phyloP scores from a whole-genome alignment of 345 rosid species.

The Euphorbia peplus region DNA sequence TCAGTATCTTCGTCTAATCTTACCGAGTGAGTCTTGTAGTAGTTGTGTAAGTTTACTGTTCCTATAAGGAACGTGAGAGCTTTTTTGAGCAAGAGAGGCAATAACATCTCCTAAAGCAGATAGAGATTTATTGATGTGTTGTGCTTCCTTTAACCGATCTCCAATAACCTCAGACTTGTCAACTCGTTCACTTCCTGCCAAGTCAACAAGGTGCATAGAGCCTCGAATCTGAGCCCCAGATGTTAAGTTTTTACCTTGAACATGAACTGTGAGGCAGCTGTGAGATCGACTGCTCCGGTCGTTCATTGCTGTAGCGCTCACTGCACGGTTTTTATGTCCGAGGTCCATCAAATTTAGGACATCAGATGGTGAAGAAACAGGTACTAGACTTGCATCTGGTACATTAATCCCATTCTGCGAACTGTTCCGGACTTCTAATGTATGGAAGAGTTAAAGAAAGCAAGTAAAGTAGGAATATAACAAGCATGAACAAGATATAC shows the following conservation, averaged over 20 bases:
- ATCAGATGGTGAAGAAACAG: conserved; percentile 29
- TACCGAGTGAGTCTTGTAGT: conserved; percentile 39
- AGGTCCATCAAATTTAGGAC: conserved; percentile 30
- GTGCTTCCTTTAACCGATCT: conserved; percentile 36
- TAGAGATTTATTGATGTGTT: conserved; percentile 34
- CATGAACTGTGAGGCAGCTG: conserved; percentile 39
- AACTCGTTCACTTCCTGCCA: conserved; percentile 36
- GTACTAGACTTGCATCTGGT: conserved; percentile 26
- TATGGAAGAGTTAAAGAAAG: conserved; percentile 27
- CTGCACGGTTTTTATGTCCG: conserved; percentile 33
- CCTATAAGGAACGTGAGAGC: conserved; percentile 34
- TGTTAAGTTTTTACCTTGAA: conserved; percentile 29
- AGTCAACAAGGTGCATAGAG: conserved; percentile 36
- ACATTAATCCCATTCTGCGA: conserved; percentile 36
- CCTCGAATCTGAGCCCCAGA: conserved; percentile 29
- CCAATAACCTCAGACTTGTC: conserved; percentile 37
- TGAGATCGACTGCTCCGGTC: conserved; percentile 37
- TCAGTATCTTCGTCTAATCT: neutral
- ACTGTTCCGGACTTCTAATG: conserved; percentile 36
- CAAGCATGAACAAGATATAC: conserved; percentile 9
- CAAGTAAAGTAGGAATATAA: neutral
- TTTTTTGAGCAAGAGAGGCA: conserved; percentile 28
- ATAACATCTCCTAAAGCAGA: conserved; percentile 39
- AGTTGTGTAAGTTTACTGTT: conserved; percentile 38
- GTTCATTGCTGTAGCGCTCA: conserved; percentile 33